Conservation (phyloP, 176 grass and related monocot genomes). For the Miscanthus lutarioriparius region DNA sequence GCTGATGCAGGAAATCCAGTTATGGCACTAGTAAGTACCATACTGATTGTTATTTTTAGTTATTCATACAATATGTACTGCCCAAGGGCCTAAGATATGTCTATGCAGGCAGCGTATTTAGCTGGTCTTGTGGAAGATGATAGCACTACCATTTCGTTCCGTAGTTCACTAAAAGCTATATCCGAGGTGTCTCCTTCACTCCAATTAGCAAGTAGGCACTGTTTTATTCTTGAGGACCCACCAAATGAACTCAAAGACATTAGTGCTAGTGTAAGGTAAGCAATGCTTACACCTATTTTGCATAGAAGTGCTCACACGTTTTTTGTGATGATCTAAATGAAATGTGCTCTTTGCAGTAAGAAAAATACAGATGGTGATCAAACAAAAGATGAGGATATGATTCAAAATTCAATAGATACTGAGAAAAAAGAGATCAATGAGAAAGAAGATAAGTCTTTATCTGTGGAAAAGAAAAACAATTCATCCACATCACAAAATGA, state of each 20-base stretch:
- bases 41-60: neutral
- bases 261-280: slow-evolving; percentile 56
- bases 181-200: slow-evolving; percentile 78
- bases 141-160: slow-evolving; percentile 60
- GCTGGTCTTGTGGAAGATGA: slow-evolving; percentile 69
- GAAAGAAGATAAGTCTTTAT: slow-evolving; percentile 43
- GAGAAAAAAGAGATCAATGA: slow-evolving; percentile 39
- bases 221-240: slow-evolving; percentile 91
- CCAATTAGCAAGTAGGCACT: slow-evolving; percentile 92
- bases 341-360: slow-evolving; percentile 42
- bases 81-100: slow-evolving; percentile 31
- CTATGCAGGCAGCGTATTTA: slow-evolving; percentile 86
- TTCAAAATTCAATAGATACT: slow-evolving; percentile 34
- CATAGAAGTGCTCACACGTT: slow-evolving; percentile 10
- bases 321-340: slow-evolving; percentile 33
- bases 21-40: slow-evolving; percentile 79
- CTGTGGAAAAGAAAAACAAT: slow-evolving; percentile 48
- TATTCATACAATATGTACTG: slow-evolving; percentile 8
- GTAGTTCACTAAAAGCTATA: slow-evolving; percentile 87
- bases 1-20: slow-evolving; percentile 91
- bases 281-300: slow-evolving; percentile 28
- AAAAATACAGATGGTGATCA: slow-evolving; percentile 50
- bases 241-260: slow-evolving; percentile 60
- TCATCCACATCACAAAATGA: slow-evolving; percentile 37
- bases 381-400: slow-evolving; percentile 47